Evolutionary conservation across 164 flowering plant genomes (phyloP).

Genomic region (Stephania japonica): DNA sequence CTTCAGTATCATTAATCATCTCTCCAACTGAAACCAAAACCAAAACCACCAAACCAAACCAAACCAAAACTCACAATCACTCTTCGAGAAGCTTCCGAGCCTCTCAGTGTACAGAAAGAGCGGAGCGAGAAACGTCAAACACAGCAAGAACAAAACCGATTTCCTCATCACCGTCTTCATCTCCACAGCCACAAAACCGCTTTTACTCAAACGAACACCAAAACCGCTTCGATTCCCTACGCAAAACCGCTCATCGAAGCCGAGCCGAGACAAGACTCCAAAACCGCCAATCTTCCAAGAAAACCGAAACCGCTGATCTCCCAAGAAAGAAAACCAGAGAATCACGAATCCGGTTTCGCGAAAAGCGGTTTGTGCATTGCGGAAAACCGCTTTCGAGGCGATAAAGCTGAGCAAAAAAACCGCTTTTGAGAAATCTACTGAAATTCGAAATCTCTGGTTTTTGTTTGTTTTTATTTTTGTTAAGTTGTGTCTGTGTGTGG

Average conservation of each 20-base stretch:
- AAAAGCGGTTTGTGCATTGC: not conserved
- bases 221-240: not conserved
- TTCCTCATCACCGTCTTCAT: slow-evolving; percentile 42
- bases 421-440: not conserved
- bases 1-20: not conserved
- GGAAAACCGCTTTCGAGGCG: slow-evolving; percentile 5
- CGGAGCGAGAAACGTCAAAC: slow-evolving; percentile 69
- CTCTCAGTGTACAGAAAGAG: slow-evolving; percentile 70
- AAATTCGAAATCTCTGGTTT: not conserved
- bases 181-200: slow-evolving; percentile 7
- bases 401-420: not conserved
- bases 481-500: not conserved
- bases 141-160: slow-evolving; percentile 51
- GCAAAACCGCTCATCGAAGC: slow-evolving; percentile 12
- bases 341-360: not conserved
- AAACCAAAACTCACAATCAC: slow-evolving; percentile 29
- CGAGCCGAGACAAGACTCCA: not conserved
- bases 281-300: slow-evolving; percentile 1
- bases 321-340: not conserved
- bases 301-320: not conserved
- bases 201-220: not conserved
- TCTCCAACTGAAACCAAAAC: too few relatives aligned
- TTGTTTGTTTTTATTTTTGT: not conserved
- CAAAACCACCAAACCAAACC: too few relatives aligned
- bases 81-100: slow-evolving; percentile 37